Percentiles rank a stretch among this genome's conserved stretches.
Conservation (phyloP, 768 basidiomycete genomes). For the Calocera cornea region DNA sequence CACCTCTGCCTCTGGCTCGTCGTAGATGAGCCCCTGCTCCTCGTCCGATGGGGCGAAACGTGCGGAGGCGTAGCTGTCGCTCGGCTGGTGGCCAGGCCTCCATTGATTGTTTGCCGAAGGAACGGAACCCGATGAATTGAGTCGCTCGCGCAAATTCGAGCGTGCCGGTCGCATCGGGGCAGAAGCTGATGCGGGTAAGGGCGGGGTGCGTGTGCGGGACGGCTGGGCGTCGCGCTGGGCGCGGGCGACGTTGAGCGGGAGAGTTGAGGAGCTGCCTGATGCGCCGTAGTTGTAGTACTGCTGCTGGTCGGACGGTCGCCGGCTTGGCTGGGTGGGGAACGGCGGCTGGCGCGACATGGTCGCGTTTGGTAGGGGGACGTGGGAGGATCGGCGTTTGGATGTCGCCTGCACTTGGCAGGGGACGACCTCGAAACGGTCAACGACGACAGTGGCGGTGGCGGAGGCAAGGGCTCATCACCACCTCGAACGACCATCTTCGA, state of each 20-base stretch:
- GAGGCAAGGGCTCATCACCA: not conserved
- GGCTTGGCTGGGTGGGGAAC: not conserved
- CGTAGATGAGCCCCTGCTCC: not conserved
- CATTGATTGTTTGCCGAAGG: not conserved
- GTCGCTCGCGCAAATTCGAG: not conserved
- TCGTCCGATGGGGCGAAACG: not conserved
- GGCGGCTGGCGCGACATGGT: slow-evolving; percentile 1
- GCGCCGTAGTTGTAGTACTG: not conserved
- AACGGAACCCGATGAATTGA: not conserved
- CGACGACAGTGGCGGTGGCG: not conserved
- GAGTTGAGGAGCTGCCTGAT: not conserved
- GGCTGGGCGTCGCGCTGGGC: not conserved
- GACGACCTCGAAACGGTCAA: not conserved
- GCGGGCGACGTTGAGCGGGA: not conserved
- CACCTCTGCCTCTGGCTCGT: not conserved
- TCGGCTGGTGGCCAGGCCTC: not conserved
- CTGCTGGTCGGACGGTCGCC: not conserved
- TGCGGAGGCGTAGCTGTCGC: slow-evolving; percentile 1
- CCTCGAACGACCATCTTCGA: not conserved
- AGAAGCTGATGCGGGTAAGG: not conserved
- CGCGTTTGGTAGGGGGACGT: not conserved
- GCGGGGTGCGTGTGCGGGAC: not conserved
- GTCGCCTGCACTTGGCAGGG: not conserved
- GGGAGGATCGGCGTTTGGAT: not conserved
- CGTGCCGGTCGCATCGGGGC: not conserved